Base-by-base conservation (phyloP, 2,329 filamentous ascomycete species). In the Colletotrichum liaoningense region DNA sequence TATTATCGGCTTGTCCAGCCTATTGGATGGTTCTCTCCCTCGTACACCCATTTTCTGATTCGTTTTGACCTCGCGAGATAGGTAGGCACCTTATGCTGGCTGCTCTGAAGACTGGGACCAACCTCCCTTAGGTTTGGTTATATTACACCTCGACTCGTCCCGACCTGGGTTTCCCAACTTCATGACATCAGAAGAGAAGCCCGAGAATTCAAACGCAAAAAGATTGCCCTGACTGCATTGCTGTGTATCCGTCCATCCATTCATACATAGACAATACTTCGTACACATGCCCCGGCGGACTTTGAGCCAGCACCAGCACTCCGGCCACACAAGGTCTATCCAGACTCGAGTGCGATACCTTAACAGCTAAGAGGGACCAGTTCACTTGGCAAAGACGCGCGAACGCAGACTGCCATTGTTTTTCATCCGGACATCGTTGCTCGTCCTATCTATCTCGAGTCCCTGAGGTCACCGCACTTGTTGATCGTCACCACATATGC, bases 341-440 rank as follows among this genome's bases (percentile, higher is more conserved):
- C 42, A 63, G 28, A 33, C 38, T 30, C n/a, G 19, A 9, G 19
- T 28, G n/a, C 59, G 38, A 49, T 49, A 49, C 42, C 11, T 19
- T 12, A 14, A n/a, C 24, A 35, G 28, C 59, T 42, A 30, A 35
- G 46, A 38, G 19, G 26, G 5, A 57, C 33, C 35, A 42, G n/a
- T 22, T 49, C 60, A 52, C 26, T 64, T 57, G 59, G 52, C 26
- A 35, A 33, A 38, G 66, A 54, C 49, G 59, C 59, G 52, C 63
- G 67, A 64, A 63, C 16, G 33, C 54, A 26, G 8, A 42, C 35
- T 49, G 33, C 56, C 3, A 26, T n/a, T 55, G 56, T 12, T 54
- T 67, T 55, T 67, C 65, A 11, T 67, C 56, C 42, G 56, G 42
- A 67, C 57, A 22, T 24, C 30, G 24, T 16, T 49, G 58, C 57